Conservation (phyloP, 202 grass and related monocot genomes). For the Carex arenaria region DNA sequence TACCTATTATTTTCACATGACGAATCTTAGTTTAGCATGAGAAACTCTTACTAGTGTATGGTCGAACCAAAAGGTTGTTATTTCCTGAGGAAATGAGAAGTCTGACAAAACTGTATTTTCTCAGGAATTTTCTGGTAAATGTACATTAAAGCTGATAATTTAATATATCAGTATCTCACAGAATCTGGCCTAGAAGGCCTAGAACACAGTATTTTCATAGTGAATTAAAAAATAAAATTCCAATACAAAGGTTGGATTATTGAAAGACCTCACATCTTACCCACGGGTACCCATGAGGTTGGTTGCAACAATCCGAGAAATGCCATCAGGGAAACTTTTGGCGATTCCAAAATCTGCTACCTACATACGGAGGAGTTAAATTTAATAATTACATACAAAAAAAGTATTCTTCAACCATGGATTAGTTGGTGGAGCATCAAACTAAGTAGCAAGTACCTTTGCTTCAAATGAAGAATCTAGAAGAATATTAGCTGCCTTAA, state of each 20-base stretch:
- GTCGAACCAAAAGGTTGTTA: not conserved
- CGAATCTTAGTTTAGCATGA: not conserved
- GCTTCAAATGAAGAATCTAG: conserved; percentile 84
- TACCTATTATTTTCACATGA: conserved; percentile 35
- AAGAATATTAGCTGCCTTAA: conserved; percentile 93
- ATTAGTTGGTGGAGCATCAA: conserved; percentile 15
- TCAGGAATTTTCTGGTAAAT: not conserved
- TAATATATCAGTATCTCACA: not conserved
- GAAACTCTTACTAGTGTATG: not conserved
- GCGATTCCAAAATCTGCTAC: conserved; percentile 98
- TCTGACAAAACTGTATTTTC: not conserved
- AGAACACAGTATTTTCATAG: not conserved
- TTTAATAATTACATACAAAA: conserved; percentile 9
- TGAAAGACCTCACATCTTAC: conserved; percentile 29
- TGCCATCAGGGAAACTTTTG: conserved; percentile 59
- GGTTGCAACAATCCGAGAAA: conserved; percentile 66
- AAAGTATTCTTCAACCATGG: conserved; percentile 18
- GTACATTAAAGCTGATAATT: conserved; percentile 10
- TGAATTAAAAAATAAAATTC: not conserved
- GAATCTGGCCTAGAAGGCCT: not conserved
- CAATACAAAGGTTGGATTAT: not conserved
- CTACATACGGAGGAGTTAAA: conserved; percentile 36
- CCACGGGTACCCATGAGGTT: conserved; percentile 88
- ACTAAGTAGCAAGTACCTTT: conserved; percentile 37
- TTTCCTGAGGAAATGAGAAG: not conserved